Percentiles rank a stretch among this genome's conserved stretches.
Conservation (phyloP, 179 eudicot species). For the Actinidia polygama region DNA sequence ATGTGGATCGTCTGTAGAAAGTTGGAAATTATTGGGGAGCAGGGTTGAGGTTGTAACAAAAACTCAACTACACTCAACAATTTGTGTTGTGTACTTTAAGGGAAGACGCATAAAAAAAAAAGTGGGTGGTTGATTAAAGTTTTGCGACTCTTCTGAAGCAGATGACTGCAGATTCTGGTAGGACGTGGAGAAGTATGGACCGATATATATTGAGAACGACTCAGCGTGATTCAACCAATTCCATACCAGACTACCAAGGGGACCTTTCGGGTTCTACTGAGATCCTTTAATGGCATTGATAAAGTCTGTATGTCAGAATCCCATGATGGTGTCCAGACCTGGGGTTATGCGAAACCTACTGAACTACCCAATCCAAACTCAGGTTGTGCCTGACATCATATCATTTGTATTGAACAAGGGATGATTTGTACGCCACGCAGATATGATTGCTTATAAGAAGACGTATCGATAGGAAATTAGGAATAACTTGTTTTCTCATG, state of each 20-base stretch:
- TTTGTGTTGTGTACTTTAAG: not conserved
- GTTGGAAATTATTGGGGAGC: conserved; percentile 99
- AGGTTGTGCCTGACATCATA: conserved; percentile 44
- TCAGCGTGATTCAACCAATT: conserved; percentile 93
- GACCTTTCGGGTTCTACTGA: conserved; percentile 69
- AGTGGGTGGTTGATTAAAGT: conserved; percentile 12
- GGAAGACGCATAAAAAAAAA: not conserved
- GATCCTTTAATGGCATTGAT: conserved; percentile 60
- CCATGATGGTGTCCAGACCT: conserved; percentile 74
- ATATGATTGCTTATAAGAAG: not conserved
- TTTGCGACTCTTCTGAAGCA: conserved; percentile 30
- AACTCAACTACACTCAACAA: conserved; percentile 5
- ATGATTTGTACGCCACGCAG: not conserved
- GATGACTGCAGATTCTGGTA: conserved; percentile 88
- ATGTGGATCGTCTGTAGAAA: conserved; percentile 95
- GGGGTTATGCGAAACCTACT: conserved; percentile 78
- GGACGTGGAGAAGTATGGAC: conserved; percentile 84
- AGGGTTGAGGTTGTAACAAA: conserved; percentile 73
- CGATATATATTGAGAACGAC: conserved; percentile 65
- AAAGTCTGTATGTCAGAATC: conserved; percentile 88
- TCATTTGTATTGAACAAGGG: not conserved
- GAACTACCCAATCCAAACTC: conserved; percentile 92
- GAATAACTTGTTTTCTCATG: conserved; percentile 3
- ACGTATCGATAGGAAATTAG: not conserved
- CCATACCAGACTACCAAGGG: conserved; percentile 85